phyloP scores from a whole-genome alignment of 2,329 filamentous ascomycete genomes.

The Cladorrhinum sp. region DNA sequence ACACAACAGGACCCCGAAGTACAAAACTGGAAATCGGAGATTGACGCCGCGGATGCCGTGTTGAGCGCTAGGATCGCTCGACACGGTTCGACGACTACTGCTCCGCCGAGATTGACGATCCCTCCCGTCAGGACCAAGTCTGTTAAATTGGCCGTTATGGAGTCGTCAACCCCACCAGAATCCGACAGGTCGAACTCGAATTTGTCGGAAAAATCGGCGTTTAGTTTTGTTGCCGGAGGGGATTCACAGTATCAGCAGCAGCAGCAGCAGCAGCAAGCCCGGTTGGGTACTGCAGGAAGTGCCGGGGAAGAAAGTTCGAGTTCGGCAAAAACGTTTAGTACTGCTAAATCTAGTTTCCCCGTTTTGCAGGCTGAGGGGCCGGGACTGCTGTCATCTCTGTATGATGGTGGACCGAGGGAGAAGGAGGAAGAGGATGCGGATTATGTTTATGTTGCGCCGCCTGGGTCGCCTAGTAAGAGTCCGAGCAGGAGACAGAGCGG shows the following conservation, averaged over 20 bases:
- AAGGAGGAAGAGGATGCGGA: conserved; percentile 33
- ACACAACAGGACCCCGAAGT: conserved; percentile 48
- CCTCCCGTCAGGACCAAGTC: conserved; percentile 5
- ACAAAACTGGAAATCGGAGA: conserved; percentile 55
- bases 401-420: not conserved
- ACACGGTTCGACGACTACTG: conserved; percentile 25
- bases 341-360: conserved; percentile 52
- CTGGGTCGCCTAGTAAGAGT: conserved; percentile 55
- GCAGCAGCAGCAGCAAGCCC: too few relatives aligned
- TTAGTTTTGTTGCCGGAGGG: conserved; percentile 31
- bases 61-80: conserved; percentile 44
- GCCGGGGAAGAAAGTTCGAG: conserved; percentile 21
- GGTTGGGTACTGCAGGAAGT: conserved; percentile 27
- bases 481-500: conserved; percentile 40
- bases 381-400: conserved; percentile 41
- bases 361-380: conserved; percentile 54
- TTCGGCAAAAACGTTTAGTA: conserved; percentile 37
- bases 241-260: conserved; percentile 5
- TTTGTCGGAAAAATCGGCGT: conserved; percentile 51
- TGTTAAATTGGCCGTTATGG: not conserved
- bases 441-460: conserved; percentile 28
- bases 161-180: not conserved
- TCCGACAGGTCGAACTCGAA: conserved; percentile 50
- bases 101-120: conserved; percentile 9
- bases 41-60: conserved; percentile 53